Conservation (phyloP, 1,139 yeast genomes). For the Pichiaceae sp. region DNA sequence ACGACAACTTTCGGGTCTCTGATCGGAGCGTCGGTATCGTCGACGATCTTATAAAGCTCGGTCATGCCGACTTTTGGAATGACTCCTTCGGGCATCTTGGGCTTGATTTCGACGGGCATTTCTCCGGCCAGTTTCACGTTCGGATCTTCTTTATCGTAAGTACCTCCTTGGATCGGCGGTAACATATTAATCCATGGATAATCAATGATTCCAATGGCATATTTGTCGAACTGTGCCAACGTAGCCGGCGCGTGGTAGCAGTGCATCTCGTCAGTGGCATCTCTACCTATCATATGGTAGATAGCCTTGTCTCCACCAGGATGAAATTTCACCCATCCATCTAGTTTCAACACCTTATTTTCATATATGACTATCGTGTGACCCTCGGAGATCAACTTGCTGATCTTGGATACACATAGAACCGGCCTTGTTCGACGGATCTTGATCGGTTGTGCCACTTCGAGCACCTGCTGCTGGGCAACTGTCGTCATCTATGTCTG, state of each 20-base stretch:
- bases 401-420: slow-evolving; percentile 29
- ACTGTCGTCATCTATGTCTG: no score
- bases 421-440: slow-evolving; percentile 5
- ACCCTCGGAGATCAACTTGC: slow-evolving; percentile 56
- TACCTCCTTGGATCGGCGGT: slow-evolving; percentile 88
- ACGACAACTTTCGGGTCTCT: slow-evolving; percentile 49
- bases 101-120: slow-evolving; percentile 30
- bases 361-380: slow-evolving; percentile 63
- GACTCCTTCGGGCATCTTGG: slow-evolving; percentile 43
- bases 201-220: slow-evolving; percentile 57
- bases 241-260: slow-evolving; percentile 69
- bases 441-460: no score
- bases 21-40: slow-evolving; percentile 26
- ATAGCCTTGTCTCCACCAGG: slow-evolving; percentile 91
- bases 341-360: slow-evolving; percentile 51
- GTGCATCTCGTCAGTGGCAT: slow-evolving; percentile 85
- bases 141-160: slow-evolving; percentile 23
- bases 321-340: slow-evolving; percentile 63
- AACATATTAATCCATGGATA: slow-evolving; percentile 62
- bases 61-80: slow-evolving; percentile 31
- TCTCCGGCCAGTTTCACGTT: slow-evolving; percentile 26
- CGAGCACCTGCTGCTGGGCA: no score
- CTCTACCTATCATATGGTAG: slow-evolving; percentile 77
- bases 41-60: slow-evolving; percentile 30
- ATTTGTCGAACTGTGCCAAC: slow-evolving; percentile 37